Percentiles rank a stretch among this genome's conserved stretches.
These are phyloP conservation scores for Coix lacrymajobi DNA, from an alignment of 176 grass and related monocot species.

Conservation along the genomic window DNA sequence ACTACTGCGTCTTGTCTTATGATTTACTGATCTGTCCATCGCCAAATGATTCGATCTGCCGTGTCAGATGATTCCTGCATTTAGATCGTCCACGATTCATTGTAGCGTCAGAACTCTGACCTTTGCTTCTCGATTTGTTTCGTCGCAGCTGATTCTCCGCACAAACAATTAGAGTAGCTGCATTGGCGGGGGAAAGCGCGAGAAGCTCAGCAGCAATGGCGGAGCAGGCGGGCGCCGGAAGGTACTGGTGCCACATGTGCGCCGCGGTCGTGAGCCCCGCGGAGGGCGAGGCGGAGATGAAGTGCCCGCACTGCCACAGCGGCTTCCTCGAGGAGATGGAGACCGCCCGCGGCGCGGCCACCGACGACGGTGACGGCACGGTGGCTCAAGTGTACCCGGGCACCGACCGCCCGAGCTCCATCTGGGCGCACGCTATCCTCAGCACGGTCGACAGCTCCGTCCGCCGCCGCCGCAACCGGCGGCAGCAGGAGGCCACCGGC, in stretches of 20 bases:
- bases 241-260: constrained; percentile 91
- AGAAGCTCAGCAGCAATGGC: constrained; percentile 37
- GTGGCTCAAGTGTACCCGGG: not conserved
- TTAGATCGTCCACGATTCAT: not conserved
- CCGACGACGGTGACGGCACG: not conserved
- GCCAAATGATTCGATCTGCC: not conserved
- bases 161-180: constrained; percentile 17
- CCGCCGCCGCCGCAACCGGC: constrained; percentile 32
- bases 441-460: constrained; percentile 43
- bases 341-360: constrained; percentile 32
- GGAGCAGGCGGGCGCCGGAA: constrained; percentile 32
- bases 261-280: constrained; percentile 49
- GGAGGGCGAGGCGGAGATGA: constrained; percentile 47
- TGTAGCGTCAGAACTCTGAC: not conserved
- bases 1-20: not conserved
- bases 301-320: constrained; percentile 74
- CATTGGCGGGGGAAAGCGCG: constrained; percentile 4
- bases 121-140: not conserved
- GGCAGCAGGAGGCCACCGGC: constrained; percentile 2
- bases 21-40: not conserved
- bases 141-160: constrained; percentile 9
- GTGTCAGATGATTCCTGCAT: not conserved
- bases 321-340: constrained; percentile 91
- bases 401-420: constrained; percentile 34
- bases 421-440: constrained; percentile 60